Percentiles rank a stretch among this genome's conserved stretches.
These are phyloP conservation scores for Lichina pygmaea DNA, from an alignment of 495 filamentous ascomycete genomes.

Conservation along the genomic window DNA sequence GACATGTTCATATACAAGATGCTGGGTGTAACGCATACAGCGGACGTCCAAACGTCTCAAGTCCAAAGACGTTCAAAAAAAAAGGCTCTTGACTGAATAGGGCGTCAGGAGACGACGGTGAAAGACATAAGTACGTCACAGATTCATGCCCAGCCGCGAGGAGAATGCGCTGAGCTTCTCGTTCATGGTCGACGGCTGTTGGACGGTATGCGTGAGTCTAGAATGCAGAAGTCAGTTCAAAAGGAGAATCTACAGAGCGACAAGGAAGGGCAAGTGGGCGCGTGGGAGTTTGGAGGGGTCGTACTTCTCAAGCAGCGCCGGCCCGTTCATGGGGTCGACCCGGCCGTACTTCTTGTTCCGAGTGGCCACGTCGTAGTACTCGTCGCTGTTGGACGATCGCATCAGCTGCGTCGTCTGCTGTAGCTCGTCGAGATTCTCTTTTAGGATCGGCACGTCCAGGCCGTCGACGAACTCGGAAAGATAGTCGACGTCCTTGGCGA, in stretches of 20 bases:
- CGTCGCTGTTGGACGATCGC: conserved; percentile 66
- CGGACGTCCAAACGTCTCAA: no score
- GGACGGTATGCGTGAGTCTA: conserved; percentile 3
- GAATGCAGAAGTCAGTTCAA: not conserved
- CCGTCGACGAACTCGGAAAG: conserved; percentile 63
- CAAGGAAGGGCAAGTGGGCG: no score
- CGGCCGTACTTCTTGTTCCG: conserved; percentile 78
- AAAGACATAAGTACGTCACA: no score
- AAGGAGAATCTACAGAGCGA: not conserved
- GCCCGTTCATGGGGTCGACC: conserved; percentile 74
- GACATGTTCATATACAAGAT: not conserved
- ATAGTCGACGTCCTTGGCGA: conserved; percentile 60
- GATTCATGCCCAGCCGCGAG: conserved; percentile 4
- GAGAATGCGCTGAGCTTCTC: conserved; percentile 3
- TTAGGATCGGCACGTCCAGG: conserved; percentile 53
- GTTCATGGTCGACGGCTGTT: not conserved
- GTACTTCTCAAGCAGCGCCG: conserved; percentile 69
- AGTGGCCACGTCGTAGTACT: conserved; percentile 73
- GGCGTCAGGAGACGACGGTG: no score
- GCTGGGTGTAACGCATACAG: not conserved
- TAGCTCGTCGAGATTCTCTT: conserved; percentile 71
- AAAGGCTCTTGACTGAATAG: no score
- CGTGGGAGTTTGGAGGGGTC: conserved; percentile 3
- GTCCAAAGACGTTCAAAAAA: no score
- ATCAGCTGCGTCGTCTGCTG: conserved; percentile 75